phyloP scores from a whole-genome alignment of 2,329 filamentous ascomycete species.

The Trichoderma oligosporum region DNA sequence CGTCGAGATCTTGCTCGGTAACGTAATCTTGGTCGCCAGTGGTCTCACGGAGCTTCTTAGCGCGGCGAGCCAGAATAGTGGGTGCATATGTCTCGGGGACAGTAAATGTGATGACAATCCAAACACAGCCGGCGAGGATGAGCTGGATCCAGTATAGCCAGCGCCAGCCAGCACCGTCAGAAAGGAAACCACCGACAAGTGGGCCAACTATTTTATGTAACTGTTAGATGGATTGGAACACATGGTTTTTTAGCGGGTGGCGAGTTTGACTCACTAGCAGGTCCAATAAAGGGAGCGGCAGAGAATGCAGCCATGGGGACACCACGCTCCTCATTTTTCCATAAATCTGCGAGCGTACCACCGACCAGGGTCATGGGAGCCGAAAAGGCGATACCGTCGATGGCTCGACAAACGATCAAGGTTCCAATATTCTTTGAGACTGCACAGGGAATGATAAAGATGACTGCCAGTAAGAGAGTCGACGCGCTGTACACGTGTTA shows the following conservation, averaged over 20 bases:
- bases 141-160: slow-evolving; percentile 88
- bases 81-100: slow-evolving; percentile 87
- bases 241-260: not conserved
- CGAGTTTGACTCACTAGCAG: slow-evolving; percentile 50
- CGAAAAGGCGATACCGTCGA: slow-evolving; percentile 80
- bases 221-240: not conserved
- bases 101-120: slow-evolving; percentile 78
- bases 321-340: slow-evolving; percentile 77
- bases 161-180: slow-evolving; percentile 68
- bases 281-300: slow-evolving; percentile 78
- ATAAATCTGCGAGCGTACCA: slow-evolving; percentile 79
- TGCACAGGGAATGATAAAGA: slow-evolving; percentile 79
- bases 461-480: slow-evolving; percentile 65
- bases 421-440: slow-evolving; percentile 72
- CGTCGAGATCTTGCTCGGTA: slow-evolving; percentile 77
- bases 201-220: slow-evolving; percentile 54
- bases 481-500: slow-evolving; percentile 39
- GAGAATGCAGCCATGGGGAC: slow-evolving; percentile 85
- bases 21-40: slow-evolving; percentile 66
- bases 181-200: slow-evolving; percentile 71
- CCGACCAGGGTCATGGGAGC: slow-evolving; percentile 84
- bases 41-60: slow-evolving; percentile 65
- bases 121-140: slow-evolving; percentile 67
- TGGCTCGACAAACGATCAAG: slow-evolving; percentile 69
- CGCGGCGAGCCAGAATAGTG: slow-evolving; percentile 66